phyloP scores from a whole-genome alignment of 805 yeast genomes.

The Debaryomyces hansenii region DNA sequence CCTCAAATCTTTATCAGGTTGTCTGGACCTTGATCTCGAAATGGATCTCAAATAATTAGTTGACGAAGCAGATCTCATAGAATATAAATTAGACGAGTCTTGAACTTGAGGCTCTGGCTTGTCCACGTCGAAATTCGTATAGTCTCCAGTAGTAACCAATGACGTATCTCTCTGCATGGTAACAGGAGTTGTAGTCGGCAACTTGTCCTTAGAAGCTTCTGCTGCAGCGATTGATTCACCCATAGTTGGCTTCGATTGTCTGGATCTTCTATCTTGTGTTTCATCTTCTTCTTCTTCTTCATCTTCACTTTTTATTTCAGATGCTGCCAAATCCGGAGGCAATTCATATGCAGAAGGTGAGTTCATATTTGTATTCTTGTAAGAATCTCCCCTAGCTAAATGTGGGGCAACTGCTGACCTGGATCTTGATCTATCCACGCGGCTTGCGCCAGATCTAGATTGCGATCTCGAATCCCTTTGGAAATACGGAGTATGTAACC shows the following conservation, averaged over 20 bases:
- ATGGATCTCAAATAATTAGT: conserved; percentile 62
- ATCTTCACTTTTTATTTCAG: conserved; percentile 20
- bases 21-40: conserved; percentile 63
- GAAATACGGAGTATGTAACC: conserved; percentile 35
- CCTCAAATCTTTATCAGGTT: conserved; percentile 14
- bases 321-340: conserved; percentile 35
- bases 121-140: conserved; percentile 46
- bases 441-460: conserved; percentile 32
- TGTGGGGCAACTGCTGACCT: conserved; percentile 49
- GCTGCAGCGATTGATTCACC: conserved; percentile 47
- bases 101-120: conserved; percentile 17
- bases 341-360: conserved; percentile 45
- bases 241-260: conserved; percentile 44
- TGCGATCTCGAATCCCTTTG: conserved; percentile 26
- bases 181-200: conserved; percentile 2
- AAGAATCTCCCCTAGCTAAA: conserved; percentile 76
- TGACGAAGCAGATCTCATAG: conserved; percentile 43
- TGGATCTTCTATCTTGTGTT: conserved; percentile 36
- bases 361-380: conserved; percentile 55
- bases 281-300: conserved; percentile 23
- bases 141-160: conserved; percentile 46
- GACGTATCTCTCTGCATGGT: conserved; percentile 31
- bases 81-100: conserved; percentile 17
- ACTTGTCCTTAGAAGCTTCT: conserved; percentile 25
- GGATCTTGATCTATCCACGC: conserved; percentile 18